Base-by-base conservation (phyloP, 2,329 filamentous ascomycete genomes). In the Rugonectria rugulosa region DNA sequence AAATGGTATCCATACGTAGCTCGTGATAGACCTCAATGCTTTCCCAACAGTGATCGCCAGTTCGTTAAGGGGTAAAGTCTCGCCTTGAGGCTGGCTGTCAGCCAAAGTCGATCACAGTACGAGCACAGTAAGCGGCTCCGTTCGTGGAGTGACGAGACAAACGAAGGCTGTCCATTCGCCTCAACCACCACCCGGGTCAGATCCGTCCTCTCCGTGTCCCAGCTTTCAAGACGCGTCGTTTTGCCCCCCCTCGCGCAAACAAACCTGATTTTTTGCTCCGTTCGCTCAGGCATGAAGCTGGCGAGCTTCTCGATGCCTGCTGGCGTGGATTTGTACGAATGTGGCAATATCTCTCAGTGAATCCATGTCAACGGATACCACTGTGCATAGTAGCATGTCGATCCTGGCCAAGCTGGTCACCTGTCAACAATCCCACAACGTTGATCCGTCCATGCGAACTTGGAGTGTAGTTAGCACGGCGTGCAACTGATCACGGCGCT, bases 271-370 rank as follows among this genome's bases (percentile, higher is more conserved):
- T n/a, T 29, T 53, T n/a, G 31, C 11, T 23, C 29, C 27, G 15
- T 19, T 24, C 21, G 14, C 3, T 23, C 32, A 24, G 26, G 26
- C n/a, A 31, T 40, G 17, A 21, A 14, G n/a, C 23, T 27, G 31
- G 31, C 23, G 23, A 32, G 36, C 20, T 36, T 17, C 6, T 20
- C 27, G 11, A 20, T 43, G 19, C 37, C 17, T 37, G 50, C 21
- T 63, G 51, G 55, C 55, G 51, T 58, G 53, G 53, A 55, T 56
- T 56, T 47, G 51, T 53, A 56, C 49, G 51, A 61, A 67, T 63
- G 64, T 67, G 64, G 64, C 64, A 53, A 67, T 52, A 11, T 56
- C 47, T 54, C 42, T 45, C 53, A 60, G 49, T 55, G 37, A 61
- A 23, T 50, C 40, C 29, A 50, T 23, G 38, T 37, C 40, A 57